These are phyloP conservation scores for Yamadazyma atmosphaerica DNA, from an alignment of 1,139 yeast genomes.

Conservation along the genomic window DNA sequence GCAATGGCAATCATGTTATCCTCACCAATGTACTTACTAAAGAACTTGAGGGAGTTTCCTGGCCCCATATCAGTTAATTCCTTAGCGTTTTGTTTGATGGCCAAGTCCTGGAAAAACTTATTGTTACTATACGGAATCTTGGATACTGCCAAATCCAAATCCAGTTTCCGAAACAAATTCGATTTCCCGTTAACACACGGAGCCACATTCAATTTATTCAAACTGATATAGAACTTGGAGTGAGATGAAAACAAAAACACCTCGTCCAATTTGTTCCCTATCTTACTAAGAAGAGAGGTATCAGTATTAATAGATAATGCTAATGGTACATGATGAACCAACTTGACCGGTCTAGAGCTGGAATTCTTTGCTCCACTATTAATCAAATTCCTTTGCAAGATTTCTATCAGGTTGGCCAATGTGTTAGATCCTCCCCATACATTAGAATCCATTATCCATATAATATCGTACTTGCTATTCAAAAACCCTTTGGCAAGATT, in stretches of 20 bases:
- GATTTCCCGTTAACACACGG: constrained; percentile 96
- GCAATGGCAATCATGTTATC: constrained; percentile 93
- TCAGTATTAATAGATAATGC: constrained; percentile 44
- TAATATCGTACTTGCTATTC: constrained; percentile 65
- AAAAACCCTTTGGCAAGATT: constrained; percentile 78
- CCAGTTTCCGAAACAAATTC: constrained; percentile 70
- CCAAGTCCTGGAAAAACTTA: constrained; percentile 31
- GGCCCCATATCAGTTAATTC: constrained; percentile 30
- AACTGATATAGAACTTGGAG: constrained; percentile 77
- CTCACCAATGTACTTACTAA: constrained; percentile 84
- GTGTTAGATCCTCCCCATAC: constrained; percentile 76
- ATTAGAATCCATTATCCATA: constrained; percentile 90
- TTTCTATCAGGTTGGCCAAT: constrained; percentile 61
- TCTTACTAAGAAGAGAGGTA: constrained; percentile 21
- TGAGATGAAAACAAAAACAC: constrained; percentile 84
- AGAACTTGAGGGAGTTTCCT: constrained; percentile 62
- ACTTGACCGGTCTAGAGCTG: constrained; percentile 47
- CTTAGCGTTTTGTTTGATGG: constrained; percentile 34
- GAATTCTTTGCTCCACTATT: constrained; percentile 38
- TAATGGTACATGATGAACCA: constrained; percentile 81
- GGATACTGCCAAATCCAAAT: constrained; percentile 64
- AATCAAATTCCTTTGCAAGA: constrained; percentile 49
- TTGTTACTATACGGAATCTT: constrained; percentile 24
- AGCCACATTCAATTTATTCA: constrained; percentile 74
- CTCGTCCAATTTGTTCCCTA: constrained; percentile 80